Percentiles rank a stretch among this genome's conserved stretches.
Evolutionary conservation across 2,329 filamentous ascomycete species (phyloP).

Genomic region (Fusarium sp.): DNA sequence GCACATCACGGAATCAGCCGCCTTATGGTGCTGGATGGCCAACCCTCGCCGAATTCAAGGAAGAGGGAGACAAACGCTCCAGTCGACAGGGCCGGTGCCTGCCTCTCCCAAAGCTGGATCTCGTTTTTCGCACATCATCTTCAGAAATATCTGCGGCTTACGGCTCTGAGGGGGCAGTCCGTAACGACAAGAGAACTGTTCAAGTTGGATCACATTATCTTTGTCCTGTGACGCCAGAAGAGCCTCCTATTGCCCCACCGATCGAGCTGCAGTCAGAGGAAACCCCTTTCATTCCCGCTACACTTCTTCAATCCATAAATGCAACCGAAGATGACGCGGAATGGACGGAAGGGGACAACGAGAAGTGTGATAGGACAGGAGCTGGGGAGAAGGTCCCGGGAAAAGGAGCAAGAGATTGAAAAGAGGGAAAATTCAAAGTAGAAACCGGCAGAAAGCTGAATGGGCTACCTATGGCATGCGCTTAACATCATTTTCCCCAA

Average conservation of each 20-base stretch:
- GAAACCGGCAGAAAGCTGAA: not conserved
- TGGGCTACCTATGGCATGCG: not conserved
- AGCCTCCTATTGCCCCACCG: not conserved
- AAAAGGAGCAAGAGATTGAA: not conserved
- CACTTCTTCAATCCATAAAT: conserved; percentile 17
- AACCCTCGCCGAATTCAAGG: conserved; percentile 47
- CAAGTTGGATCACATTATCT: conserved; percentile 34
- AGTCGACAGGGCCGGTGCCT: conserved; percentile 40
- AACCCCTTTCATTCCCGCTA: conserved; percentile 4
- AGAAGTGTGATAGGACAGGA: not conserved
- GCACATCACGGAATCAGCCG: conserved; percentile 25
- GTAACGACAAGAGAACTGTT: conserved; percentile 40
- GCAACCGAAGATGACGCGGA: not conserved
- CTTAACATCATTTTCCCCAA: not conserved
- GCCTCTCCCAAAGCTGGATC: conserved; percentile 44
- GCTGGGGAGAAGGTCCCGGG: not conserved
- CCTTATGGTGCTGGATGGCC: conserved; percentile 45
- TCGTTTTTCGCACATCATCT: conserved; percentile 14
- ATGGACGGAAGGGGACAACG: not conserved
- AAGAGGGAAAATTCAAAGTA: conserved; percentile 11
- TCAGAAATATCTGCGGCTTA: conserved; percentile 9
- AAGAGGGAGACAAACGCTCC: conserved; percentile 45
- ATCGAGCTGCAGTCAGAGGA: conserved; percentile 12
- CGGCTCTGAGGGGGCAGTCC: conserved; percentile 37
- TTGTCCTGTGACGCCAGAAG: conserved; percentile 17